Evolutionary conservation across 768 basidiomycete species (phyloP), one percentile per base, ranked within the genome.

Genomic region (Bullera alba): DNA sequence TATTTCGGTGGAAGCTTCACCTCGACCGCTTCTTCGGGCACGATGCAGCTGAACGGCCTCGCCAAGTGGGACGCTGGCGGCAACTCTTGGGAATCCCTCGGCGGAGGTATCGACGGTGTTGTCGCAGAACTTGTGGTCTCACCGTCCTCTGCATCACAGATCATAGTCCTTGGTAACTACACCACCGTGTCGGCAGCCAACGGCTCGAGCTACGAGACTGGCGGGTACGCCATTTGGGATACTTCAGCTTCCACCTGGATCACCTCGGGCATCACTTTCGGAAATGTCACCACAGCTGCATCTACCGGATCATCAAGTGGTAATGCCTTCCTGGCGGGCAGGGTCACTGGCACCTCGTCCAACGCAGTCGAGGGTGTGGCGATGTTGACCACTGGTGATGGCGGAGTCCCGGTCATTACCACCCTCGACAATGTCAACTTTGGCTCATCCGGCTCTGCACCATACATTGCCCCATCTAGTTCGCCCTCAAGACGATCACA

Each of bases 1-100:
- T 95, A 79, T 67, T 81, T 92, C 34, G 93, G 89, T n/a, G 95
- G 95, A 0, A 76, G 81, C 0, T 99, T 99, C 75, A 78, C 77
- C 0, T 83, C 86, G 54, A 86, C 88, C 0, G 61, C 58, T 16
- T n/a, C n/a, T n/a, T 27, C 57, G 5, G 42, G 49, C 0, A 78
- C 76, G 2, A 74, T 77, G 39, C 79, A 79, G 47, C 73, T 89
- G 29, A 71, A 71, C 37, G 79, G 82, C 29, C 71, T 93, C 27
- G 88, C 83, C 0, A 65, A 80, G 46, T 96, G 90, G 70, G 79
- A 90, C 56, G 74, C 88, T 10, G 61, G 74, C 45, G 76, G 75
- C 26, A 79, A 83, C 52, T 64, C 77, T 8, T 96, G 91, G 91
- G 73, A 71, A 14, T 50, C 84, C 1, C 74, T 95, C 2, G 79